Percentiles rank a stretch among this genome's conserved stretches.
phyloP scores from a whole-genome alignment of 1,139 yeast genomes.

The Blastobotrys arbuscula region DNA sequence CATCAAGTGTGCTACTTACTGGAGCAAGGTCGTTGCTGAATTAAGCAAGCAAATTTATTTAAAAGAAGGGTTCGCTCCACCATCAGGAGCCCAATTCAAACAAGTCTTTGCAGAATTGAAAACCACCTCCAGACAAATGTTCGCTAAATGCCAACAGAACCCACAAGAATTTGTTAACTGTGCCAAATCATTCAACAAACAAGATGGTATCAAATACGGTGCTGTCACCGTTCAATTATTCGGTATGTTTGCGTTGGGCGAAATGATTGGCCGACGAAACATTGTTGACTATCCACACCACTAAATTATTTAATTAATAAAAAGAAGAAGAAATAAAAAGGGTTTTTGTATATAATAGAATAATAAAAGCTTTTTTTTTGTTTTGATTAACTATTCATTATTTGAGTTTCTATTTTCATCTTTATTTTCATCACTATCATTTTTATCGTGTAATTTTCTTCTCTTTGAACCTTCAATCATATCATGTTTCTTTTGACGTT shows the following conservation, averaged over 20 bases:
- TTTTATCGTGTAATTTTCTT: constrained; percentile 37
- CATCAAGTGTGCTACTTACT: constrained; percentile 46
- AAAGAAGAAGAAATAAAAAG: background rate
- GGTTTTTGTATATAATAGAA: background rate
- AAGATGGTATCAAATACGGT: constrained; percentile 59
- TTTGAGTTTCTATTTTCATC: no score
- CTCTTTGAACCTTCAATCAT: constrained; percentile 79
- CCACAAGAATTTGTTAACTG: constrained; percentile 29
- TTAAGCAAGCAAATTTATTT: constrained; percentile 84
- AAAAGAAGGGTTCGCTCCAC: constrained; percentile 92
- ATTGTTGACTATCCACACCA: constrained; percentile 69
- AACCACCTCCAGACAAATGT: constrained; percentile 46
- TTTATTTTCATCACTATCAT: background rate
- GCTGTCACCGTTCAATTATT: constrained; percentile 77
- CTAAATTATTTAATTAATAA: constrained; percentile 7
- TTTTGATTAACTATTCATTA: background rate
- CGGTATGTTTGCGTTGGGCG: constrained; percentile 93
- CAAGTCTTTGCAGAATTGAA: constrained; percentile 58
- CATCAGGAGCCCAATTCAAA: constrained; percentile 72
- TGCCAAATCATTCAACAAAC: constrained; percentile 49
- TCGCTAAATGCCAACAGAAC: constrained; percentile 34
- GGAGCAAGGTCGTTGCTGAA: constrained; percentile 87
- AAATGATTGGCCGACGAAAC: constrained; percentile 92
- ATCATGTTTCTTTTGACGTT: constrained; percentile 56
- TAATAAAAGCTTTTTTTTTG: no score